Conservation (phyloP, 495 filamentous ascomycete genomes). For the Penicillium lagena region DNA sequence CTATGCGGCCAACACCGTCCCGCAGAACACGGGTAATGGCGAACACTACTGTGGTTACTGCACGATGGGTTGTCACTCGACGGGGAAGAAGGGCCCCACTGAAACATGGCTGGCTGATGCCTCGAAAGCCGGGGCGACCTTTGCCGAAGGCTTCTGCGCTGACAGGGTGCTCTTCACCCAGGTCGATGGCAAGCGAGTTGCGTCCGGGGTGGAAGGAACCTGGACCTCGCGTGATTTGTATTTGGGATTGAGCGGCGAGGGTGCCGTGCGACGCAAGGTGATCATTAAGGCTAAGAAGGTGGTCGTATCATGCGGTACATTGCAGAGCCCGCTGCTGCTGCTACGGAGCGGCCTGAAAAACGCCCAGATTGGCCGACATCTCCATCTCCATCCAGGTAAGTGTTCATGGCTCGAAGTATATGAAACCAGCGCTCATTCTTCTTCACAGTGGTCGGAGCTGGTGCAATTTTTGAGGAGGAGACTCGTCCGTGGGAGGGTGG, state of each 20-base stretch:
- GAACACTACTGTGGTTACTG: slow-evolving; percentile 78
- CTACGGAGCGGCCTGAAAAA: slow-evolving; percentile 70
- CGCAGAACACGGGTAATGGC: slow-evolving; percentile 68
- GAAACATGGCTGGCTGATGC: slow-evolving; percentile 77
- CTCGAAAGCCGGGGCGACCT: slow-evolving; percentile 62
- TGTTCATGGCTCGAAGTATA: background rate
- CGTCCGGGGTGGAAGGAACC: slow-evolving; percentile 59
- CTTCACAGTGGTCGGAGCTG: slow-evolving; percentile 42
- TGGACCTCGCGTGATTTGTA: slow-evolving; percentile 68
- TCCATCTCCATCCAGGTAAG: slow-evolving; percentile 69
- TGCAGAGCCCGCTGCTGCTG: slow-evolving; percentile 72
- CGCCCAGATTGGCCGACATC: slow-evolving; percentile 74
- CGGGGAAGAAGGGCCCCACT: slow-evolving; percentile 71
- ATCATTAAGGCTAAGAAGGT: slow-evolving; percentile 77
- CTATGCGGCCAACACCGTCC: slow-evolving; percentile 60
- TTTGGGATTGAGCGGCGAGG: slow-evolving; percentile 45
- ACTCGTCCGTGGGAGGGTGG: slow-evolving; percentile 72
- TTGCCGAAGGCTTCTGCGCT: slow-evolving; percentile 71
- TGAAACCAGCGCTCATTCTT: slow-evolving; percentile 5
- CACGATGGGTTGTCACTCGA: slow-evolving; percentile 63
- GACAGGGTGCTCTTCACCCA: slow-evolving; percentile 62
- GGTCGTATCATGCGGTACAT: slow-evolving; percentile 64
- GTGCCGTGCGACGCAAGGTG: slow-evolving; percentile 47
- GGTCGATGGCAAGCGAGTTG: slow-evolving; percentile 46
- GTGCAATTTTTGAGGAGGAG: slow-evolving; percentile 59